These are phyloP conservation scores for Salix koriyanagi DNA, from an alignment of 345 rosid genomes.

Conservation along the genomic window DNA sequence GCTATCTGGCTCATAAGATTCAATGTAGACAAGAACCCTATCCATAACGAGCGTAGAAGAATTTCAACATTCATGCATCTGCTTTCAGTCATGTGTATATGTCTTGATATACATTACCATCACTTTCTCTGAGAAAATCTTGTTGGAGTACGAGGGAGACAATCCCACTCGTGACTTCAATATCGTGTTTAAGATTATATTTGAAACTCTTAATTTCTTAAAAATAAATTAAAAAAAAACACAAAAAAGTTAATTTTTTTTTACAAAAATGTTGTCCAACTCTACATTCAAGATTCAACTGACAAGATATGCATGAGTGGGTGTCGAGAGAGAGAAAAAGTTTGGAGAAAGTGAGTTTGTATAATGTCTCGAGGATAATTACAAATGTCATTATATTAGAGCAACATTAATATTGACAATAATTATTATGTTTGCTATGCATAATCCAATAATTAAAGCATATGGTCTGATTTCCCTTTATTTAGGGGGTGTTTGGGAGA, in stretches of 20 bases:
- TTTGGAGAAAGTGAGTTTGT: not conserved
- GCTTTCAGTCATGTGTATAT: not conserved
- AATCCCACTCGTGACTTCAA: conserved; percentile 35
- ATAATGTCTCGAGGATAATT: not conserved
- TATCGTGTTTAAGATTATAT: too few relatives aligned
- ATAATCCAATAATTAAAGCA: not conserved
- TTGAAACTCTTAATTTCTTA: too few relatives aligned
- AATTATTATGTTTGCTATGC: not conserved
- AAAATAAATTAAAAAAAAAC: too few relatives aligned
- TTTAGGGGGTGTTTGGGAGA: not conserved
- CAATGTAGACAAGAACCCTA: not conserved
- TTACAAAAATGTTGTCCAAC: not conserved
- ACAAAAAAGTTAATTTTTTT: too few relatives aligned
- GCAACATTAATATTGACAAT: not conserved
- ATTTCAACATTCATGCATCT: not conserved
- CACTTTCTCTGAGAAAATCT: conserved; percentile 18
- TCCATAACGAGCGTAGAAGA: not conserved
- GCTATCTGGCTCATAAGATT: not conserved
- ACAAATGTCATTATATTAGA: not conserved
- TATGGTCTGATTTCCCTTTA: not conserved
- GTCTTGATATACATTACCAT: not conserved
- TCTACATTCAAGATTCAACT: conserved; percentile 19
- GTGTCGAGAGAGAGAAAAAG: not conserved
- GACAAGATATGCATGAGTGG: not conserved
- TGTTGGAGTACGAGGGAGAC: conserved; percentile 43